Evolutionary conservation across 768 basidiomycete species (phyloP), one percentile per base, ranked within the genome.

Genomic region (Kwoniella europaea): DNA sequence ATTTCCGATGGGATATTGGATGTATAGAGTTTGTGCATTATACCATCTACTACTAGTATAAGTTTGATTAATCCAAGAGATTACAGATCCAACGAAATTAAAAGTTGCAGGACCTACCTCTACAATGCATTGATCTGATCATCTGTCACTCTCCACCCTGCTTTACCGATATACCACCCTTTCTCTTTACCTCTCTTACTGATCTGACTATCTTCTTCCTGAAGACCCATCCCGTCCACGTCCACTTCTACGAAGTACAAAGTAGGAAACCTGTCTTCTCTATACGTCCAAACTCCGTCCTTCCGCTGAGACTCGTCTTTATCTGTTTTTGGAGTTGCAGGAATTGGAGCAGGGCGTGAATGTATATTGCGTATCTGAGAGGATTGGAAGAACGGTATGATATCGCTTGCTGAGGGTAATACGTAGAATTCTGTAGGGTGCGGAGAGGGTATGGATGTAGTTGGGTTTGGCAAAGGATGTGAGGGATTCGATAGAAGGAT

Each of bases 401-500:
- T 29, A 12, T 29, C 62, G 5, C 16, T 42, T 41, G 63, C 15
- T 9, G 62, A 64, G 12, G 62, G 55, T 20, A 70, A 24, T 5
- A 56, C 62, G 35, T 64, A 65, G 55, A 70, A 70, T n/a, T 54
- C 55, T 35, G 68, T 65, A 2, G 62, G 62, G 41, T 7, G n/a
- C 16, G 68, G 61, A 20, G 58, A 46, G 9, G 41, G 9, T 1
- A 15, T 22, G n/a, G 16, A 13, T 20, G 16, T 22, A 7, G 54
- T 44, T 22, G n/a, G 13, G 5, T 6, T 35, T n/a, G 29, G 29
- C 15, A n/a, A 2, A n/a, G 15, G 35, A 2, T 12, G n/a, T n/a
- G 10, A 54, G 41, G 3, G 43, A 42, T 42, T 70, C 18, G 67
- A 70, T 10, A 79, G 65, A 16, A 83, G 68, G 41, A 83, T n/a